Base-by-base conservation (phyloP, 306 rosid species). In the Canavalia ensiformis region DNA sequence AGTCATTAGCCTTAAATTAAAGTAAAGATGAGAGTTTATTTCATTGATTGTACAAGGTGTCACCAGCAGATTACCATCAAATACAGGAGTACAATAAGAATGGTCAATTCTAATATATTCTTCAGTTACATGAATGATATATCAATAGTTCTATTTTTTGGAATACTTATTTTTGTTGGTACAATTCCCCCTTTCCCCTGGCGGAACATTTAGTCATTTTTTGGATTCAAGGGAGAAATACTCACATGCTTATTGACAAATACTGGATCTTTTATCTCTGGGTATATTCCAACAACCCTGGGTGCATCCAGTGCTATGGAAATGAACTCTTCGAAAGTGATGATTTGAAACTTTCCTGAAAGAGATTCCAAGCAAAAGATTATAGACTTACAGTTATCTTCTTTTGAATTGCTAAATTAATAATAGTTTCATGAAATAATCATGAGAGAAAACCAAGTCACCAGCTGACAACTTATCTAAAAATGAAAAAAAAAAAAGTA, bases 241-340 rank as follows among this genome's bases (percentile, higher is more conserved):
- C 99, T 90, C 84, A 95, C 99, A 67, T 74, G 90, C 80, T 95
- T 88, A 79, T 95, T 95, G 86, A 93, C 90, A 37, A 90, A 65
- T 41, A 93, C 94, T 33, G 99, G 98, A 75, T 83, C 85, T 87
- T 95, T 95, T 55, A 95, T 90, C 88, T 95, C 99, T 8, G 99
- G 98, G 81, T 95, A 95, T 84, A 95, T 90, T 90, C 99, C 99
- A 79, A 95, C 97, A 66, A 95, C 91, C 84, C 98, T 92, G 77
- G 88, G 84, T 39, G 98, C 96, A 30, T 91, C 90, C 82, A 95
- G 76, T 77, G 98, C 98, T 68, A 95, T 90, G 59, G 90, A 62
- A 84, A 95, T 91, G 89, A 57, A 95, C 83, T 93, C 99, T 84
- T 95, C 94, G 67, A 95, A 95, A 82, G 99, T 93, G 78, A 91